A percentile compares a stretch with the other conserved stretches of the same genome.
These are phyloP conservation scores for Apiotrichum porosum DNA, from an alignment of 1,284 basidiomycete genomes.

Conservation along the genomic window DNA sequence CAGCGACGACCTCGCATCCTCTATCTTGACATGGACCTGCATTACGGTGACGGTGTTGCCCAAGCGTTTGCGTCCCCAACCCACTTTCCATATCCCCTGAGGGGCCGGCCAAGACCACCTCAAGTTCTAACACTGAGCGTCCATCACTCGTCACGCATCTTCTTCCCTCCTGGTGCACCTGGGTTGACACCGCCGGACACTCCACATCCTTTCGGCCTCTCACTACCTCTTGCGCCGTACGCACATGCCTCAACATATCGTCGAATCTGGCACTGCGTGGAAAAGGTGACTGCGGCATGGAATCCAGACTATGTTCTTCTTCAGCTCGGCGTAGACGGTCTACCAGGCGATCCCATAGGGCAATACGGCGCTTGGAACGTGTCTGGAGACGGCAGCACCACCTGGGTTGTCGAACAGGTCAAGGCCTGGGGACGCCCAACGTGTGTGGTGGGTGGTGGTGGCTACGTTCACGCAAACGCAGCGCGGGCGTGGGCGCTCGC, in stretches of 20 bases:
- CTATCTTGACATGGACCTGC: slow-evolving; percentile 88
- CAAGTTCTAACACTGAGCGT: slow-evolving; percentile 72
- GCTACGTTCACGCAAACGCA: slow-evolving; percentile 73
- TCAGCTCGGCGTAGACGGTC: slow-evolving; percentile 80
- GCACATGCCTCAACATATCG: slow-evolving; percentile 60
- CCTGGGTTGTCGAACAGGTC: slow-evolving; percentile 63
- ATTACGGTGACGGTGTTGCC: slow-evolving; percentile 78
- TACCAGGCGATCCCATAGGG: slow-evolving; percentile 73
- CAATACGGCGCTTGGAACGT: slow-evolving; percentile 68
- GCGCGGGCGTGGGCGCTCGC: slow-evolving; percentile 79
- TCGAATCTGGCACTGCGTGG: slow-evolving; percentile 60
- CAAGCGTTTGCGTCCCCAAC: slow-evolving; percentile 59
- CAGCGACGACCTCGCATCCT: slow-evolving; percentile 59
- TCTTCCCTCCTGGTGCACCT: slow-evolving; percentile 60
- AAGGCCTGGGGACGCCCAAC: slow-evolving; percentile 61
- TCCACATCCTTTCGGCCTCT: slow-evolving; percentile 68
- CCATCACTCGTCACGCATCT: slow-evolving; percentile 73
- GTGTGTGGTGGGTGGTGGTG: slow-evolving; percentile 55
- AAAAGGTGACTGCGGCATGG: slow-evolving; percentile 61
- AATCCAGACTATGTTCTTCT: slow-evolving; percentile 72
- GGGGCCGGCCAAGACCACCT: slow-evolving; percentile 40
- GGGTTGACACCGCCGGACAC: slow-evolving; percentile 49
- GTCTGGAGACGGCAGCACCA: slow-evolving; percentile 60
- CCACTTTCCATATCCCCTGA: slow-evolving; percentile 11
- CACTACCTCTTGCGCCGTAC: slow-evolving; percentile 65